phyloP scores from a whole-genome alignment of 345 rosid genomes.

The Heritiera fomes region DNA sequence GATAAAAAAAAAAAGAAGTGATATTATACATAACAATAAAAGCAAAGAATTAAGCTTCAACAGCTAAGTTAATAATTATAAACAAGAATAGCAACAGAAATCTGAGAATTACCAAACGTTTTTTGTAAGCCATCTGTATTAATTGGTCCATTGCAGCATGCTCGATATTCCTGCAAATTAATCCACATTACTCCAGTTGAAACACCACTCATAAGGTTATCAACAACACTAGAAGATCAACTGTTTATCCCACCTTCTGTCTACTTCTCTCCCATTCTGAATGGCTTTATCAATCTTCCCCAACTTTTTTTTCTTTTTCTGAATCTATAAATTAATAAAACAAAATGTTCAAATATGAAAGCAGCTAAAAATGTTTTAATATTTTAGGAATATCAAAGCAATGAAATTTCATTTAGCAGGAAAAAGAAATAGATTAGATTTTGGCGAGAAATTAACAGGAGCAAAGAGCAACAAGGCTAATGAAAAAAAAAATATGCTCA shows the following conservation, averaged over 20 bases:
- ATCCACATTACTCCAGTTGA: conserved; percentile 26
- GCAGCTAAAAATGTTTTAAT: neutral
- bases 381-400: neutral
- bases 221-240: conserved; percentile 16
- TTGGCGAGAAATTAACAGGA: neutral
- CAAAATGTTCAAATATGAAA: neutral
- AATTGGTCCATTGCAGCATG: conserved; percentile 82
- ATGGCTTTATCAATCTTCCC: conserved; percentile 60
- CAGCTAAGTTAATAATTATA: neutral
- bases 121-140: conserved; percentile 78
- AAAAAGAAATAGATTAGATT: neutral
- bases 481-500: neutral
- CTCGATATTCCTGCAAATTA: conserved; percentile 68
- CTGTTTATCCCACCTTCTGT: conserved; percentile 54
- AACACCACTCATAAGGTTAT: conserved; percentile 15
- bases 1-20: neutral
- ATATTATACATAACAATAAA: neutral
- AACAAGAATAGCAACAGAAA: neutral
- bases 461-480: neutral
- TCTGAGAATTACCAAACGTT: conserved; percentile 62
- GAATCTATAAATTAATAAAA: conserved; percentile 51
- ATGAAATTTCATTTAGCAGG: conserved; percentile 2
- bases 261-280: conserved; percentile 50
- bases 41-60: neutral
- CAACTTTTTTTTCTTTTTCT: conserved; percentile 56